Evolutionary conservation across 108 stramenopile genomes (phyloP), one percentile per base, ranked within the genome.

Genomic region (Conticribra weissflogii): DNA sequence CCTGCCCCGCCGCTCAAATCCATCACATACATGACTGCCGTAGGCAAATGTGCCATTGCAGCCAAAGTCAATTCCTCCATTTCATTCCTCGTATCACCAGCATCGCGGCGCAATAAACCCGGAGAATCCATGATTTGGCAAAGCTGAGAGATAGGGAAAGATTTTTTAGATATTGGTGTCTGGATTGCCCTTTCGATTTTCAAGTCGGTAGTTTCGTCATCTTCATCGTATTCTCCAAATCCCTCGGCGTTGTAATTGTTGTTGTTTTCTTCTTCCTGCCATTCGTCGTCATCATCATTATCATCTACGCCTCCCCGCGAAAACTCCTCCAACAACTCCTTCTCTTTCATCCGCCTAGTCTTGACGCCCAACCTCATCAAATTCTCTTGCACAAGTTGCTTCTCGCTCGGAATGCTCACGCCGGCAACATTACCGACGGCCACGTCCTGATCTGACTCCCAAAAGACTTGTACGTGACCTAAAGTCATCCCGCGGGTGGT

Each of bases 21-120:
- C 92, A 96, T 89, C 12, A 98, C 98, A 72, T 95, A 98, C 86
- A 98, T 92, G 41, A 98, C 97, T 19, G 96, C 97, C 23, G 96
- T 97, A 30, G 97, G 97, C 48, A 98, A 77, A 56, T 96, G 95
- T 33, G 88, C 80, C 96, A 98, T 96, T 69, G 96, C 95, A 2
- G 97, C 98, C 34, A 97, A 70, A 0, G 98, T 98, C 56, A 98
- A 81, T 59, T 87, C 82, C 82, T 98, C 98, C 97, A 98, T 97
- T 74, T 97, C 97, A 80, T 98, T 98, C 7, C 97, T 85, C 36
- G 83, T 72, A 21, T 81, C 79, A 25, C 76, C 85, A n/a, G 87
- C 82, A 8, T 72, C 72, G 15, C 98, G 87, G 7, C 80, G 77
- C 45, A 98, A 77, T 12, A 98, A 68, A 5, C 98, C 98, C 0